Evolutionary conservation across 441 rosid genomes (phyloP), one percentile per base, ranked within the genome.

Genomic region (Bocquillonia castaneifolia): DNA sequence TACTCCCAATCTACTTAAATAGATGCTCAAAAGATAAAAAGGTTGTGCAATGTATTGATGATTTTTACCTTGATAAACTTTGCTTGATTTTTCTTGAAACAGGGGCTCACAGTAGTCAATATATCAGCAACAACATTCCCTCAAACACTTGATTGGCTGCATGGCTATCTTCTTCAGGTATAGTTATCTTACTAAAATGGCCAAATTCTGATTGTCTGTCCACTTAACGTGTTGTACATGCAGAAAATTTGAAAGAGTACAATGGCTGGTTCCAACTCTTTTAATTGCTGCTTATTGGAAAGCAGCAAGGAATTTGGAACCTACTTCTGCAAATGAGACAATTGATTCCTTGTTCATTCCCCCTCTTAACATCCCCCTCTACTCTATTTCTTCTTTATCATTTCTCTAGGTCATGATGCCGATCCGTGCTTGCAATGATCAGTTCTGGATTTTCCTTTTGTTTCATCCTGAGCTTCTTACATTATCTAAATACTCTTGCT

Each of bases 81-180:
- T 26, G 23, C 48, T 59, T 55, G 31, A 58, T 57, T 57, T 47
- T 57, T 36, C 39, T 71, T 67, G n/a, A 56, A 76, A 66, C 82
- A 89, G 93, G 93, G 93, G 73, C 74, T 84, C 63, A 79, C 79
- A 15, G 87, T 85, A 59, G 88, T 76, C 72, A 85, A 81, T 68
- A 71, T 89, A 81, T 81, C 96, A 17, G 88, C 91, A 36, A 89
- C 89, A 74, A 84, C 91, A 28, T 89, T 89, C 78, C 91, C 92
- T 13, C 93, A 87, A 73, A 87, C 91, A 13, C 77, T 89, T 52
- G 96, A 89, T 80, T 80, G 82, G 79, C 81, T 89, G 79, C 96
- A 89, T 45, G 83, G 83, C 36, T 73, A 87, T 84, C 89, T 87
- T 80, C 89, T 89, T 75, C 91, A 89, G 93, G 96, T 89, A 76